These are phyloP conservation scores for maize (Zea mays) DNA, from an alignment of 176 grass and related monocot genomes.

Conservation along the genomic window DNA sequence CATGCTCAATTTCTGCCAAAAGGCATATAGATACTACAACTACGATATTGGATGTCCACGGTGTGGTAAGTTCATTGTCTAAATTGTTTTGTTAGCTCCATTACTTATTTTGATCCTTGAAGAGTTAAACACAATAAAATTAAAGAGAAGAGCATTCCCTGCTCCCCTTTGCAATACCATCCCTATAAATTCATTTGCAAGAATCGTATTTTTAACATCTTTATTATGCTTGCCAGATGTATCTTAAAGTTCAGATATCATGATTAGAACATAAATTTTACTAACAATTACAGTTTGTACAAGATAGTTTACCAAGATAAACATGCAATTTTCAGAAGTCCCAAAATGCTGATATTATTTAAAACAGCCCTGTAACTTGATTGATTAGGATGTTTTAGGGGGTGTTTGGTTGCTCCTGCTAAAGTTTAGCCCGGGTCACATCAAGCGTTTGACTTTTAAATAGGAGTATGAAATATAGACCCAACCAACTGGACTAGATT, in stretches of 20 bases:
- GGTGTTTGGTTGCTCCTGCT: no score
- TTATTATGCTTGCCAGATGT: slow-evolving; percentile 9
- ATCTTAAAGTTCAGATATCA: slow-evolving; percentile 2
- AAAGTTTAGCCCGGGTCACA: no score
- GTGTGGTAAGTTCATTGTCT: slow-evolving; percentile 69
- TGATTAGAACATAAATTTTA: neutral
- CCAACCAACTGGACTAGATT: no score
- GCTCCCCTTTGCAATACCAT: no score
- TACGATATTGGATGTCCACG: slow-evolving; percentile 97
- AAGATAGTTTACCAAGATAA: slow-evolving; percentile 8
- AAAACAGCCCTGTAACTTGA: slow-evolving; percentile 12
- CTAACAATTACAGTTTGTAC: slow-evolving; percentile 1
- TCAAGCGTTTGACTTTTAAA: no score
- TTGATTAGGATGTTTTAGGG: no score
- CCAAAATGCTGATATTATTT: neutral
- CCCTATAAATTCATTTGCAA: no score
- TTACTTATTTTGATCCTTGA: neutral
- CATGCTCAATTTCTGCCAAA: slow-evolving; percentile 89
- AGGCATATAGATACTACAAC: slow-evolving; percentile 87
- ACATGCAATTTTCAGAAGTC: neutral
- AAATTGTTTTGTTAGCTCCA: slow-evolving; percentile 27
- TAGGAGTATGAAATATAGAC: no score
- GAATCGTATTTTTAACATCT: slow-evolving; percentile 3
- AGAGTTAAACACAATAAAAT: no score
- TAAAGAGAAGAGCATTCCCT: no score